Evolutionary conservation across 345 rosid species (phyloP), one percentile per base, ranked within the genome.

Genomic region (Lepidium aucheri): DNA sequence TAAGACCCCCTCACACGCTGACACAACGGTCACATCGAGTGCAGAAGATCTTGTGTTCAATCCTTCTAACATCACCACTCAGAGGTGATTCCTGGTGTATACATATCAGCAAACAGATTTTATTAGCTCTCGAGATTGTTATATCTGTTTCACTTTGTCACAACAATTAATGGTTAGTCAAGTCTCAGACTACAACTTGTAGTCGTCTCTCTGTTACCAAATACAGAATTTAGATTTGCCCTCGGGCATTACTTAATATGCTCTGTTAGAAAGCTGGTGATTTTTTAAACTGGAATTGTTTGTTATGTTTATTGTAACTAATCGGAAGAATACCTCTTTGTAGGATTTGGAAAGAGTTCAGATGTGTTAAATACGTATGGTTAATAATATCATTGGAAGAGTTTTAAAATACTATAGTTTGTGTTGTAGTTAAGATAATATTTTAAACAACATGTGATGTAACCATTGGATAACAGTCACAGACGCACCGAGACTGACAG

Each of bases 11-110:
- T 13, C 52, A 53, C 41, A 51, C 14, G 24, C 28, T 63, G 64
- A 16, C 28, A 34, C 53, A 53, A 33, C 40, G n/a, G 49, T 53
- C 33, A 53, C 63, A 26, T 47, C 15, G 20, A 38, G 38, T 57
- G 60, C 33, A 34, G 40, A 65, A 57, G 71, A 50, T 58, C 42
- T 26, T 3, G n/a, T 65, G 55, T 50, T 67, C 45, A 59, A 51
- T 33, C 32, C 33, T 3, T 40, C 66, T 16, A 47, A 60, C 70
- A 20, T 41, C 60, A 57, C 26, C 38, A 43, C 16, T 20, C 40
- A 50, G 61, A 65, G 26, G 71, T 65, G 42, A 65, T 14, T 22
- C 3, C 10, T 22, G 32, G 14, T 64, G 65, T 64, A 24, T 24
- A 45, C 40, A 65, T 28, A 56, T 15, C 60, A 65, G 14, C 30